Evolutionary conservation across 768 basidiomycete species (phyloP), one percentile per base, ranked within the genome.

Genomic region (Leccinum variicolor): DNA sequence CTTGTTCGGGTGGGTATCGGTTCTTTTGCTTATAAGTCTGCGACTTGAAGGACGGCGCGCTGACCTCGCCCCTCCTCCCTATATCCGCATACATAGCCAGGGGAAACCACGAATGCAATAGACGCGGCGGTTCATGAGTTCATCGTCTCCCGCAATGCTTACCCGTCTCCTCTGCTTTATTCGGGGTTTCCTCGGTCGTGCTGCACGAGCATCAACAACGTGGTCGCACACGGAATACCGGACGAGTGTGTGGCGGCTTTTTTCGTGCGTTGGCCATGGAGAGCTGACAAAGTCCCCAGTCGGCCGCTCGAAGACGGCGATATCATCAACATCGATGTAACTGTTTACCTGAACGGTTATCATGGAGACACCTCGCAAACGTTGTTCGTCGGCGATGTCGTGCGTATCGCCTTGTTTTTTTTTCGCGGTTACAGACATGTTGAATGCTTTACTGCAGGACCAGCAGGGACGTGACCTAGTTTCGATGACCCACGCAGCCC

Each of bases 351-450:
- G n/a, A 74, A 91, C 56, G 89, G 90, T 2, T 93, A 84, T 71
- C 94, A 96, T 63, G 94, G 94, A 1, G 94, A 96, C 64, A 95
- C 93, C 0, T 94, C 92, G 0, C 74, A 81, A 52, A 96, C 89
- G 0, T 94, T 93, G 69, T 72, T 89, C 3, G 85, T 96, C 6
- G 93, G 93, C 39, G 69, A 84, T 33, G 91, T 92, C 15, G 90
- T 92, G 62, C 70, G 73, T 75, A 56, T 43, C 45, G 3, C 26
- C 26, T 52, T 5, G 4, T 54, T 46, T 29, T 54, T 46, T 29
- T 0, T 34, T 31, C 28, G 25, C 2, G n/a, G 29, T 39, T 8
- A 49, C n/a, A 8, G 19, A 50, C 15, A 26, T 7, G 8, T 25
- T 9, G 14, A 36, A 14, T 36, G 34, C 15, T 7, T 29, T n/a